Percentiles rank a stretch among this genome's conserved stretches.
phyloP scores from a whole-genome alignment of 1,139 yeast species.

The Diutina pseudorugosa region DNA sequence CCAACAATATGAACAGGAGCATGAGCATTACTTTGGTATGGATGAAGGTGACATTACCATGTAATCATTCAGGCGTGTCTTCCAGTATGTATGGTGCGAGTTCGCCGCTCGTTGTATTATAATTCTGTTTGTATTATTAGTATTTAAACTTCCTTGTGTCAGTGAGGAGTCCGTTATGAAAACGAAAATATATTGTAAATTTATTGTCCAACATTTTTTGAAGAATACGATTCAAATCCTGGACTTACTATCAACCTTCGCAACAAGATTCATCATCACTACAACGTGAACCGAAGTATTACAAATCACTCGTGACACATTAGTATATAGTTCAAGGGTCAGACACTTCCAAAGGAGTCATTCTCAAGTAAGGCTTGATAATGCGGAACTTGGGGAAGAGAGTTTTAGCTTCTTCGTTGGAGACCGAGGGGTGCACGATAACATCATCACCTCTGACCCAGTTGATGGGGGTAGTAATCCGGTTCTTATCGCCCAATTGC shows the following conservation, averaged over 20 bases:
- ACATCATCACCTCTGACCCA: constrained; percentile 78
- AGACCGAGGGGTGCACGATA: constrained; percentile 63
- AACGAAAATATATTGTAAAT: too few species aligned
- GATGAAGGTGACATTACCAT: constrained; percentile 1
- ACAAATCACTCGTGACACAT: neutral
- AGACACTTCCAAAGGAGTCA: constrained; percentile 5
- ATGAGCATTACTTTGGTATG: constrained; percentile 4
- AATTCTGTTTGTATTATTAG: constrained; percentile 3
- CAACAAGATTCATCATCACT: neutral
- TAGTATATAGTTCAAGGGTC: neutral
- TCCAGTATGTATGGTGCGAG: neutral
- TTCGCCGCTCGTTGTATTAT: neutral
- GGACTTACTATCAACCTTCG: neutral
- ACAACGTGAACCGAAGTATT: neutral
- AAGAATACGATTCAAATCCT: too few species aligned
- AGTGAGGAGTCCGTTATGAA: neutral
- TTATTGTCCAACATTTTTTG: too few species aligned
- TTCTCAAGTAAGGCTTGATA: constrained; percentile 60
- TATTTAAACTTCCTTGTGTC: neutral
- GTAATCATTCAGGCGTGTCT: neutral
- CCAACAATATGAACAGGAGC: constrained; percentile 2
- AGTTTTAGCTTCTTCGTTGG: constrained; percentile 60
- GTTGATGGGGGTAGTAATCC: constrained; percentile 74
- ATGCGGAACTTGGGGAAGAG: constrained; percentile 66
- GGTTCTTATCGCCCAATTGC: constrained; percentile 60